Base-by-base conservation (phyloP, 208 protist genomes). In the Trypanosoma rangeli region DNA sequence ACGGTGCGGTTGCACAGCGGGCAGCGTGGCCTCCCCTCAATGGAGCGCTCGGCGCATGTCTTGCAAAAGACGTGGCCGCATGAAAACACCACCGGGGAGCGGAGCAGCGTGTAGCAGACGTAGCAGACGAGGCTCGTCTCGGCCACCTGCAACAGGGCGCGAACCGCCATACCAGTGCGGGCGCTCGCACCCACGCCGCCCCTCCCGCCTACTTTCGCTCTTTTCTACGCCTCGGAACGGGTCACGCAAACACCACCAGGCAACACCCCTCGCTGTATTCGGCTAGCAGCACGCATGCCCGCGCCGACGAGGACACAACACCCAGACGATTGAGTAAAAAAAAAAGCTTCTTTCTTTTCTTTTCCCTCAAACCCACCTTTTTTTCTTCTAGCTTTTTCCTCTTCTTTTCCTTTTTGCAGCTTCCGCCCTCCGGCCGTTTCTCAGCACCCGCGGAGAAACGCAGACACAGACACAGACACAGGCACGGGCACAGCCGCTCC, bases 31-130 rank as follows among this genome's bases (percentile, higher is more conserved):
- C 86, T 70, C 10, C 52, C 75, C 28, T 73, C 60, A 26, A 91
- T 77, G 63, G 73, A 85, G n/a, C 80, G 79, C 7, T 49, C 39
- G 20, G 79, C 80, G 61, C 89, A 94, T 18, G 31, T 31, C 9
- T 64, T 69, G 73, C 89, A 94, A 42, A 91, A 82, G 44, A 89
- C 86, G 70, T 94, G 89, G 3, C 82, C 78, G 49, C 89, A 94
- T 16, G 79, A 68, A 56, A 94, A 78, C 20, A 64, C 60, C 5
- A 87, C 72, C 3, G 89, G 85, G n/a, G 82, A 70, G 13, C 60
- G 74, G 52, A 90, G 76, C 46, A 93, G 74, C 58, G 84, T 63
- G 46, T 83, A 80, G 68, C 89, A 94, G 8, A 94, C 71, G 39
- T 77, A 55, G 66, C 89, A 94, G 28, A 55, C 35, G 63, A 82